Conservation (phyloP, 345 rosid species). For the Theobroma cacao region DNA sequence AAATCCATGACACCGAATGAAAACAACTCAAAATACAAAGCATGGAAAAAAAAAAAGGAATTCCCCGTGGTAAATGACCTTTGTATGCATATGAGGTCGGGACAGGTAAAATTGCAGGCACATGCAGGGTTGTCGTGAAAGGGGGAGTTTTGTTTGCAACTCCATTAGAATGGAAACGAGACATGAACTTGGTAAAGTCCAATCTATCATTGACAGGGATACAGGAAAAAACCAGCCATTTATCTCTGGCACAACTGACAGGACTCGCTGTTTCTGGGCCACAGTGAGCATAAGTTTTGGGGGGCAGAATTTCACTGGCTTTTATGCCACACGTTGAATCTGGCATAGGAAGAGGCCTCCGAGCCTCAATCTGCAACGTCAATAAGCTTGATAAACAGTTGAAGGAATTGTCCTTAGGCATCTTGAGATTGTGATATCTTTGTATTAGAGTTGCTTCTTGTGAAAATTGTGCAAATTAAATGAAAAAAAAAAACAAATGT, state of each 20-base stretch:
- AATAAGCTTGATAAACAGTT: background rate
- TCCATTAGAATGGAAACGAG: background rate
- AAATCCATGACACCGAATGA: background rate
- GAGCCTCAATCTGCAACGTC: background rate
- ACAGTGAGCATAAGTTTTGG: background rate
- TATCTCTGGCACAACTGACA: background rate
- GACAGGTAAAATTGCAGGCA: background rate
- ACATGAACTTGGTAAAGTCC: background rate
- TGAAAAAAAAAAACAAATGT: too few relatives aligned
- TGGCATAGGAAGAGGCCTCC: background rate
- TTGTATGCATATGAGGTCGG: too few relatives aligned
- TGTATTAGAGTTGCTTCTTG: too few relatives aligned
- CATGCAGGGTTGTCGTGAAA: background rate
- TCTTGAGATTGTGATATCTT: too few relatives aligned
- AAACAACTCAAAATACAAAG: background rate
- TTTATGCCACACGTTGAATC: background rate
- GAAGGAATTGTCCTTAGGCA: background rate
- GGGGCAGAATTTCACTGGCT: background rate
- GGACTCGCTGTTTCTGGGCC: constrained; percentile 5
- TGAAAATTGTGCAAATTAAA: too few relatives aligned
- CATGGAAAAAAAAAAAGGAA: background rate
- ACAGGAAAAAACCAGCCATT: background rate
- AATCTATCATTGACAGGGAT: background rate
- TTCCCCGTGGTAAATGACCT: background rate
- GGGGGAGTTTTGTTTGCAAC: background rate